Percentiles rank a stretch among this genome's conserved stretches.
phyloP scores from a whole-genome alignment of 192 early-diverging fungal genomes.

The Umbelopsis sp. region DNA sequence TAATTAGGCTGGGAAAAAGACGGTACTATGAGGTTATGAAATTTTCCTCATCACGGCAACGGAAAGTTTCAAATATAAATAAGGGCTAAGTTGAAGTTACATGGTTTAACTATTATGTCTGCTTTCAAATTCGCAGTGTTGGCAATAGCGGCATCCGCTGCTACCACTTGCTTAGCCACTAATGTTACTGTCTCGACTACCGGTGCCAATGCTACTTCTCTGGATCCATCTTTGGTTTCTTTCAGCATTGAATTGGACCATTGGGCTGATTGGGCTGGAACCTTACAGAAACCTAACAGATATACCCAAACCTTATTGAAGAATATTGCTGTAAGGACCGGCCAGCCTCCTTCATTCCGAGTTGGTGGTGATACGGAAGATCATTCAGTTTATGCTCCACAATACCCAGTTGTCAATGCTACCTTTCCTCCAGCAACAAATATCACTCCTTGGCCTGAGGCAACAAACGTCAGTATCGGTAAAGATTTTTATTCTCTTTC shows the following conservation, averaged over 20 bases:
- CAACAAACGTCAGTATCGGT: background rate
- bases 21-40: background rate
- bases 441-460: constrained; percentile 5
- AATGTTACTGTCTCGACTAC: background rate
- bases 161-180: background rate
- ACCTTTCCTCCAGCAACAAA: background rate
- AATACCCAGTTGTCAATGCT: background rate
- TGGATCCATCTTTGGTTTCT: background rate
- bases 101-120: background rate
- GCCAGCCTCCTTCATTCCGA: background rate
- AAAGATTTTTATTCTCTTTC: background rate
- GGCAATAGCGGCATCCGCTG: background rate
- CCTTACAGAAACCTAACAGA: background rate
- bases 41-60: too few relatives aligned
- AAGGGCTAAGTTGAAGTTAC: background rate
- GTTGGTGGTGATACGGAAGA: constrained; percentile 5
- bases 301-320: background rate
- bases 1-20: too few relatives aligned
- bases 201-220: background rate
- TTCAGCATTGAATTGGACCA: constrained; percentile 13
- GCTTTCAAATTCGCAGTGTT: background rate
- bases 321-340: background rate
- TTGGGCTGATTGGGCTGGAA: background rate
- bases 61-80: background rate
- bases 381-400: background rate